A percentile compares a stretch with the other conserved stretches of the same genome.
Conservation (phyloP, 768 basidiomycete genomes). For the Cystoderma amianthinum region DNA sequence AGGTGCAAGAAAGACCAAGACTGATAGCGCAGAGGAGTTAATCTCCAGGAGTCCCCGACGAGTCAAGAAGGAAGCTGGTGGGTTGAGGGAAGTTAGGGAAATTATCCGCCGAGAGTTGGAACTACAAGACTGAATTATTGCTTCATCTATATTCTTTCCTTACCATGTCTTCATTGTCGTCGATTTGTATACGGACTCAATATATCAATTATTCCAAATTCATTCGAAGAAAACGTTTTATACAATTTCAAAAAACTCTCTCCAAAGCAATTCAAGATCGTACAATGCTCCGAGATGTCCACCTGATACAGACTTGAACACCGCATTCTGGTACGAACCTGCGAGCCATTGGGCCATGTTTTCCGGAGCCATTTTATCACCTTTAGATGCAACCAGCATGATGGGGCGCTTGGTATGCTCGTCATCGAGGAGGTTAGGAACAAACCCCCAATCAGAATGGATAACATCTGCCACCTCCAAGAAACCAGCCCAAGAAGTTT, state of each 20-base stretch:
- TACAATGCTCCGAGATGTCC: slow-evolving; percentile 43
- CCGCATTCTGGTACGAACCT: slow-evolving; percentile 35
- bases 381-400: slow-evolving; percentile 32
- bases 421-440: slow-evolving; percentile 33
- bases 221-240: slow-evolving; percentile 5
- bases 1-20: slow-evolving; percentile 37
- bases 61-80: slow-evolving; percentile 66
- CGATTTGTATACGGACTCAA: too few relatives aligned
- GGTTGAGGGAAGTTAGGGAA: slow-evolving; percentile 74
- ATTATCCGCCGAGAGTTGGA: slow-evolving; percentile 77
- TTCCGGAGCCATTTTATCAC: slow-evolving; percentile 33
- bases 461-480: slow-evolving; percentile 30
- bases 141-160: slow-evolving; percentile 18
- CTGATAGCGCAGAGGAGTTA: slow-evolving; percentile 56
- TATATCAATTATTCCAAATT: not conserved
- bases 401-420: slow-evolving; percentile 37
- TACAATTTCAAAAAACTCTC: slow-evolving; percentile 19
- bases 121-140: slow-evolving; percentile 46
- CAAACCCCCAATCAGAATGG: slow-evolving; percentile 48
- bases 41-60: slow-evolving; percentile 64
- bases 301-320: slow-evolving; percentile 32
- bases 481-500: slow-evolving; percentile 46
- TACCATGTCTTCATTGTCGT: too few relatives aligned
- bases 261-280: slow-evolving; percentile 40
- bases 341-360: slow-evolving; percentile 44